These are phyloP conservation scores for Cucurbita ficifolia DNA, from an alignment of 306 rosid genomes.

Conservation along the genomic window DNA sequence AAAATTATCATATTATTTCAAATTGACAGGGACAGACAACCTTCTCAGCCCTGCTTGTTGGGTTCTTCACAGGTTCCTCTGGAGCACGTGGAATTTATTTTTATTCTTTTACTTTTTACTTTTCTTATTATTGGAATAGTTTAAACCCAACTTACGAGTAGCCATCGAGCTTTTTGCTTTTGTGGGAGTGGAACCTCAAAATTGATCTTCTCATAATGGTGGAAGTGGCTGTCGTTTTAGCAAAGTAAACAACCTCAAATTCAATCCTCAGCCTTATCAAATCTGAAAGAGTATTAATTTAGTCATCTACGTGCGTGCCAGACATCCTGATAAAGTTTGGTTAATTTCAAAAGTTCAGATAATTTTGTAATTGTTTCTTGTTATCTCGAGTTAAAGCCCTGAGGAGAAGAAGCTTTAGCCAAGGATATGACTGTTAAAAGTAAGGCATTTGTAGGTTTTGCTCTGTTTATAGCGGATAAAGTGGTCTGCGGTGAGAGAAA, in stretches of 20 bases:
- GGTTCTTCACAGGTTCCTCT: neutral
- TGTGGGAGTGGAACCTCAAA: neutral
- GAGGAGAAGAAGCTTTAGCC: neutral
- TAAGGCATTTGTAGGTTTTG: neutral
- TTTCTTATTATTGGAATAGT: neutral
- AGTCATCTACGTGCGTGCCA: neutral
- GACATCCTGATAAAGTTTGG: neutral
- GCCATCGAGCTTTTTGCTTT: neutral
- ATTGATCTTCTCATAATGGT: neutral
- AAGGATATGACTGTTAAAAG: constrained; percentile 3
- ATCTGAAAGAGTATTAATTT: neutral
- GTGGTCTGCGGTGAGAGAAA: neutral
- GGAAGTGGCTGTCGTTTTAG: neutral
- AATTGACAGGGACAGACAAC: neutral
- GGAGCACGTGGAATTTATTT: neutral
- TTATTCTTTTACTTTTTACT: neutral
- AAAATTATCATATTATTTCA: neutral
- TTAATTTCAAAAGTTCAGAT: neutral
- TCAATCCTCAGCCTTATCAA: neutral
- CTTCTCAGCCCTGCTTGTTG: neutral
- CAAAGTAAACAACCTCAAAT: neutral
- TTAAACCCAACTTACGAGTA: neutral
- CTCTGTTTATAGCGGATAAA: constrained; percentile 3
- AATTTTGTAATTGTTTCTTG: neutral
- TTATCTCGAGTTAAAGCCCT: neutral